Evolutionary conservation across 2,329 filamentous ascomycete species (phyloP).

Genomic region (Fusarium hostae): DNA sequence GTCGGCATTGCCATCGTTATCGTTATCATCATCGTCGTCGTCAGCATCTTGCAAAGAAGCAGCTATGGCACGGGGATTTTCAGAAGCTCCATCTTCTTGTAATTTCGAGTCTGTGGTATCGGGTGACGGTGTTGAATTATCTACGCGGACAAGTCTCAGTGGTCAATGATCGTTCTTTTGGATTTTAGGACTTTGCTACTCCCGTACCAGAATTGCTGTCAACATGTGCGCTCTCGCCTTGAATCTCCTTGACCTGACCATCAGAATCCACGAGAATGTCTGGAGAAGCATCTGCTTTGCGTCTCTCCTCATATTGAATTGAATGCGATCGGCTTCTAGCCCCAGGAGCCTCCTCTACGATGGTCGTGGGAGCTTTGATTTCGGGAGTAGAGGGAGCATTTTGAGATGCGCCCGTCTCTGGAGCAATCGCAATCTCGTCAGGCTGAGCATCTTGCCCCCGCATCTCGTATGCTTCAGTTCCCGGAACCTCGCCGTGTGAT

Average conservation of each 20-base stretch:
- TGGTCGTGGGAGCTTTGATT: conserved; percentile 59
- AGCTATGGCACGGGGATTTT: conserved; percentile 25
- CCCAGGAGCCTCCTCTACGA: conserved; percentile 64
- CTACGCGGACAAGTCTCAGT: conserved; percentile 40
- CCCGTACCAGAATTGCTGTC: conserved; percentile 45
- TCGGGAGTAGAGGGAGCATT: conserved; percentile 35
- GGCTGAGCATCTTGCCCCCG: conserved; percentile 68
- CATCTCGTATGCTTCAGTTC: conserved; percentile 67
- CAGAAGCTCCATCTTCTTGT: conserved; percentile 47
- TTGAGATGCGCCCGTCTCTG: conserved; percentile 41
- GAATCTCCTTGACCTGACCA: conserved; percentile 51
- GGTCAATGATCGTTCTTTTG: conserved; percentile 41
- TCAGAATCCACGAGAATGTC: conserved; percentile 62
- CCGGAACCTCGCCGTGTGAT: conserved; percentile 70
- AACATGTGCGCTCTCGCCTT: conserved; percentile 38
- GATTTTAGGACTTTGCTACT: conserved; percentile 36
- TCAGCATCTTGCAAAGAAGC: conserved; percentile 40
- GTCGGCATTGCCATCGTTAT: conserved; percentile 46
- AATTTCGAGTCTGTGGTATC: conserved; percentile 45
- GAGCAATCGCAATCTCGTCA: conserved; percentile 67
- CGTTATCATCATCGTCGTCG: conserved; percentile 25
- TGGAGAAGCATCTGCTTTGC: conserved; percentile 63
- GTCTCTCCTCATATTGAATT: conserved; percentile 57
- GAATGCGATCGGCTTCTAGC: conserved; percentile 54
- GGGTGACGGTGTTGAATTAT: conserved; percentile 42